Base-by-base conservation (phyloP, 768 basidiomycete species). In the Tubosaeta brunneosetosa region DNA sequence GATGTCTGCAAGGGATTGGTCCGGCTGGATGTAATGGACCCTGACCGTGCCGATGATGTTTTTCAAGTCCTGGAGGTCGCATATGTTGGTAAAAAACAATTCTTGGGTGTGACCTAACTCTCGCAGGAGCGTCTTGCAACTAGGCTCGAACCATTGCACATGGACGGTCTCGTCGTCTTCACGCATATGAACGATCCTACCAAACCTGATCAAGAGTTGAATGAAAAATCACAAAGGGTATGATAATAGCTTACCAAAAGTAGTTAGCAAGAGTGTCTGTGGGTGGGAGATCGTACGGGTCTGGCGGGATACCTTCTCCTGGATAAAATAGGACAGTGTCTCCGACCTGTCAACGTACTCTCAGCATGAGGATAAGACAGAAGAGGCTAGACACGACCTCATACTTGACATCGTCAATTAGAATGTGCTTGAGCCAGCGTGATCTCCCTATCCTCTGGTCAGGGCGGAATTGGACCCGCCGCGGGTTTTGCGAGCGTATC, bases 111-210 rank as follows among this genome's bases (percentile, higher is more conserved):
- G 69, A 0, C 77, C 78, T 13, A 90, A 66, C 53, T 88, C 83
- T 27, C 75, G 71, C 26, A 89, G 63, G n/a, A 80, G 63, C 0
- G 82, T 85, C 50, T 79, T 76, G 0, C 80, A 78, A 0, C 82
- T 79, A 59, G 91, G 89, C 49, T 86, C 78, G 27, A 86, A 79
- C 88, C 88, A 92, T 32, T 82, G 86, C 10, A 87, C 67, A 64
- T 92, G 90, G 1, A 79, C 77, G 2, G 52, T 66, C 49, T 74
- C 67, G 5, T 69, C 53, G 14, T 73, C 66, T 32, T 72, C 68
- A 14, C 76, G 65, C 51, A 89, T 76, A 47, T 74, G 78, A 0
- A 83, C 62, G 25, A 91, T 82, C 58, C 74, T 75, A 0, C 75
- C 87, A 66, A 91, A 89, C 87, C 88, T 90, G 57, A 14, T 42